Evolutionary conservation across 2,329 filamentous ascomycete species (phyloP).

Genomic region (Pseudovirgaria hyperparasitica): DNA sequence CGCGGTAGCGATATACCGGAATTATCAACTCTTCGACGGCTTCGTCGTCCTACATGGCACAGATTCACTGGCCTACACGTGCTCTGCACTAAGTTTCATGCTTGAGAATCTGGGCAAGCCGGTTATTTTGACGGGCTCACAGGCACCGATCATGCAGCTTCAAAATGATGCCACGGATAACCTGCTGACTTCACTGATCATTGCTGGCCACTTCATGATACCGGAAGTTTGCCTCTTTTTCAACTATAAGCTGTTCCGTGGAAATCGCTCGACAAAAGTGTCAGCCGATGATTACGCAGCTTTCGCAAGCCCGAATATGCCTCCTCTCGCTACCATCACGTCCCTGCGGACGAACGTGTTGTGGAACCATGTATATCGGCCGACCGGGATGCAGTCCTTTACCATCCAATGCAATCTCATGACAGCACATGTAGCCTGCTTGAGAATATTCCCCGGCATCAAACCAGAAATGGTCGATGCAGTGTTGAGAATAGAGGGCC

Average conservation of each 20-base stretch:
- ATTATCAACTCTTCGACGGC: conserved; percentile 80
- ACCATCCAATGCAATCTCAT: conserved; percentile 62
- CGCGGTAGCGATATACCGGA: conserved; percentile 63
- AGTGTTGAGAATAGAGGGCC: conserved; percentile 61
- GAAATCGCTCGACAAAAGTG: conserved; percentile 79
- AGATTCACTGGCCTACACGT: conserved; percentile 77
- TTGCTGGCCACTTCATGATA: conserved; percentile 84
- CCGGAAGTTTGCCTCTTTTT: conserved; percentile 92
- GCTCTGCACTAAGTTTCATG: conserved; percentile 88
- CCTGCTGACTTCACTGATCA: conserved; percentile 73
- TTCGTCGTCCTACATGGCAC: conserved; percentile 88
- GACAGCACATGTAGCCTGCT: conserved; percentile 77
- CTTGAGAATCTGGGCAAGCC: conserved; percentile 82
- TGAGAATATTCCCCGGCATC: conserved; percentile 86
- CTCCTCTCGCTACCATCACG: conserved; percentile 69
- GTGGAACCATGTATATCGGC: conserved; percentile 65
- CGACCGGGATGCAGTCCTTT: conserved; percentile 63
- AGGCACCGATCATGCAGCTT: conserved; percentile 74
- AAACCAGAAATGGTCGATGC: conserved; percentile 87
- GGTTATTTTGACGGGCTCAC: conserved; percentile 62
- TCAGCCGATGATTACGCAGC: conserved; percentile 77
- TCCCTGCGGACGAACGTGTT: conserved; percentile 69
- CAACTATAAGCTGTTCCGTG: conserved; percentile 79
- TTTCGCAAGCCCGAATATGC: conserved; percentile 77
- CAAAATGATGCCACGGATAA: conserved; percentile 91